Conservation (phyloP, 2,329 filamentous ascomycete genomes). For the Allantophomopsis cytisporea region DNA sequence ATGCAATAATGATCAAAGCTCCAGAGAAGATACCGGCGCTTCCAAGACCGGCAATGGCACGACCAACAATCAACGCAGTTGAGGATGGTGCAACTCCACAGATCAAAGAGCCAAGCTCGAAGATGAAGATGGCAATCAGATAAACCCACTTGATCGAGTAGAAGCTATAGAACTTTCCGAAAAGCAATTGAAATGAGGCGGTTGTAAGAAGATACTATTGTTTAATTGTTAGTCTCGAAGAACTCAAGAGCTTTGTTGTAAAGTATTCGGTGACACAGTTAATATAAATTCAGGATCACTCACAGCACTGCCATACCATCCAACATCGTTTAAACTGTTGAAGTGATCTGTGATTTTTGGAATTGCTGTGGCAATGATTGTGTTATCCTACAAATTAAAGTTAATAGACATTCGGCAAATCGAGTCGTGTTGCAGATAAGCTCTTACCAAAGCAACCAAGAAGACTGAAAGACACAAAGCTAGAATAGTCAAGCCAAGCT, state of each 20-base stretch:
- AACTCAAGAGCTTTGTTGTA: conserved; percentile 19
- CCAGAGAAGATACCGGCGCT: conserved; percentile 23
- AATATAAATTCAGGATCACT: conserved; percentile 12
- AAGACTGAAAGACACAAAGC: conserved; percentile 16
- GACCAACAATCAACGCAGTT: conserved; percentile 15
- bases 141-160: conserved; percentile 18
- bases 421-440: neutral
- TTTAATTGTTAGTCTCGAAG: conserved; percentile 8
- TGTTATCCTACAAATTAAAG: conserved; percentile 12
- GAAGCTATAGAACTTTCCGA: conserved; percentile 18
- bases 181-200: conserved; percentile 17
- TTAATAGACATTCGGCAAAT: neutral
- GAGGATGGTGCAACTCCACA: conserved; percentile 16
- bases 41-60: conserved; percentile 17
- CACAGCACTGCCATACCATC: conserved; percentile 29
- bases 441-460: conserved; percentile 10
- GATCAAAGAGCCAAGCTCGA: conserved; percentile 16
- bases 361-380: conserved; percentile 22
- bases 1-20: conserved; percentile 14
- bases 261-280: too few species aligned
- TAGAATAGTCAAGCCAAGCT: conserved; percentile 11
- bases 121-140: conserved; percentile 14
- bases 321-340: conserved; percentile 26
- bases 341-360: conserved; percentile 24
- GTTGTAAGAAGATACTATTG: conserved; percentile 11